These are phyloP conservation scores for Epichloe uncinata DNA, from an alignment of 2,329 filamentous ascomycete genomes.

Conservation along the genomic window DNA sequence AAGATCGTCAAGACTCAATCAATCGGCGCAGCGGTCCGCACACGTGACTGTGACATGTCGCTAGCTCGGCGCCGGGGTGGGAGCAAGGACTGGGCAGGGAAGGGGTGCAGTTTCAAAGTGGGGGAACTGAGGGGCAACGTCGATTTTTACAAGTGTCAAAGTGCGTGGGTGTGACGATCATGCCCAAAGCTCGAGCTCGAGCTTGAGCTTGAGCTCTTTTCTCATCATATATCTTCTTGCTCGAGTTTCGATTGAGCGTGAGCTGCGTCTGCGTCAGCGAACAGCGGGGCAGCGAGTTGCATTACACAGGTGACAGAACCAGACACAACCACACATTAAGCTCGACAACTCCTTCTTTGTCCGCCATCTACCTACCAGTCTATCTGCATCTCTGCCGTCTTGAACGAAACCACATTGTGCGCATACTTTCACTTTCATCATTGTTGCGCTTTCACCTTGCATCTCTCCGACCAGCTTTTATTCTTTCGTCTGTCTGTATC, in stretches of 20 bases:
- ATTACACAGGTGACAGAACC: too few relatives aligned
- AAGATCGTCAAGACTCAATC: neutral
- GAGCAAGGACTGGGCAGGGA: too few relatives aligned
- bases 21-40: neutral
- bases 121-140: neutral
- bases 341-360: too few relatives aligned
- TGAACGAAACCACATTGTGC: too few relatives aligned
- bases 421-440: too few relatives aligned
- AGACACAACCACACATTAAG: too few relatives aligned
- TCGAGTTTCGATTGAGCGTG: too few relatives aligned
- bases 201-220: neutral
- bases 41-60: neutral
- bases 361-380: neutral
- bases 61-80: too few relatives aligned
- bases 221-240: neutral
- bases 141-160: neutral
- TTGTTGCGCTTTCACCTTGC: too few relatives aligned
- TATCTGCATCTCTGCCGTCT: too few relatives aligned
- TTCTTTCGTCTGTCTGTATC: too few relatives aligned
- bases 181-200: neutral
- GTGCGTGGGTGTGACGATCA: neutral
- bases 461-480: too few relatives aligned
- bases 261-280: neutral
- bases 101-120: neutral
- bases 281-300: neutral